phyloP scores from a whole-genome alignment of 1,284 basidiomycete genomes.

The Paramarasmius palmivorus region DNA sequence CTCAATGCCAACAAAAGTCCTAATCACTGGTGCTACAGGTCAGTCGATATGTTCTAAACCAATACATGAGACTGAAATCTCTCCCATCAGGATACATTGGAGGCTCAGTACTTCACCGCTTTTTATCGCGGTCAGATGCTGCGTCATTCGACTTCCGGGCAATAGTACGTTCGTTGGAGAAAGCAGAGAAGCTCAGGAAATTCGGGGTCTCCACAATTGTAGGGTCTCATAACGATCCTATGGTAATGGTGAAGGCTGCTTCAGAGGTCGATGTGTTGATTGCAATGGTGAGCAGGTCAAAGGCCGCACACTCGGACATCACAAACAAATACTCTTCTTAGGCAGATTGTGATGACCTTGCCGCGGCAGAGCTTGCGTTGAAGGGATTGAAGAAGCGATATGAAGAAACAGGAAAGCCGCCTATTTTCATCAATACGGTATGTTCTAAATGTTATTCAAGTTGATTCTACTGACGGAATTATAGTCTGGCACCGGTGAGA shows the following conservation, averaged over 20 bases:
- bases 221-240: conserved; percentile 38
- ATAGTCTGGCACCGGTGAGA: conserved; percentile 22
- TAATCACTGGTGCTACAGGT: conserved; percentile 16
- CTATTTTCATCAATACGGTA: conserved; percentile 55
- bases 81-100: conserved; percentile 39
- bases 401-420: conserved; percentile 38
- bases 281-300: conserved; percentile 25
- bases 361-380: conserved; percentile 42
- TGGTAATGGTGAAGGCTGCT: conserved; percentile 28
- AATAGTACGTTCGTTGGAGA: conserved; percentile 40
- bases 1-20: conserved; percentile 12
- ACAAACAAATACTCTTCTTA: conserved; percentile 15
- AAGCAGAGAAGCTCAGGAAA: conserved; percentile 37
- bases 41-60: neutral
- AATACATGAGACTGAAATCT: neutral
- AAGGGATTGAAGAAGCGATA: conserved; percentile 43
- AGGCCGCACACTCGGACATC: neutral
- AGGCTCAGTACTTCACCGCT: conserved; percentile 38
- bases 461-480: neutral
- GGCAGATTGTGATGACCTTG: conserved; percentile 43
- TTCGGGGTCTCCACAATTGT: conserved; percentile 37
- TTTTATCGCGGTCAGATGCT: conserved; percentile 36
- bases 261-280: conserved; percentile 35
- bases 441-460: conserved; percentile 16
- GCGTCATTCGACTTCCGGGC: conserved; percentile 37